Evolutionary conservation across 2,329 filamentous ascomycete genomes (phyloP), one percentile per base, ranked within the genome.

Genomic region (Rutstroemia sp.): DNA sequence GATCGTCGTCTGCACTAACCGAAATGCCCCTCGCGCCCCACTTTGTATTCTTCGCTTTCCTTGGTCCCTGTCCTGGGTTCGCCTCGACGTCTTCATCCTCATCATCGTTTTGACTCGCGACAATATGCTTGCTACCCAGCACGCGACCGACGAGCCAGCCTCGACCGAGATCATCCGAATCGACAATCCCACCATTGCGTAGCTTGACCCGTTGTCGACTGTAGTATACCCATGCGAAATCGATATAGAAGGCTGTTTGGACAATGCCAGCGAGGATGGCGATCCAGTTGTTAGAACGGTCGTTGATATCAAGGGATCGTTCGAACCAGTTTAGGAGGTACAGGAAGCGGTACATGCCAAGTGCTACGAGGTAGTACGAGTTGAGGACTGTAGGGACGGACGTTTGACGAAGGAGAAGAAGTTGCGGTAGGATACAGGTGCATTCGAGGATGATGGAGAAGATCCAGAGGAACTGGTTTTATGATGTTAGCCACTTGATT

Each of bases 151-250:
- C 81, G 27, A 97, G 77, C 85, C 91, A 96, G 61, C 91, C 89
- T 56, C 89, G 85, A 61, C 85, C 81, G 69, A 95, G 77, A 69
- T 97, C 92, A 62, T 96, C 92, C 4, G 87, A 86, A 69, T 97
- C 92, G 14, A 97, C 90, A 18, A 96, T 79, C 6, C 90, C 90
- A 46, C 92, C 92, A 63, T 83, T 86, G 60, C 92, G 82, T 16
- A 97, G 84, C 84, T 96, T 96, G 68, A 97, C 91, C 57, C 92
- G 83, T 75, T 96, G 92, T 61, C 92, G 82, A 10, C 87, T 88
- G 75, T 89, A 96, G 77, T 97, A 97, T 1, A 97, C 91, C 91
- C 92, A 96, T 38, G 90, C 91, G 70, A 97, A 97, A 73, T 97
- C 92, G 64, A 92, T 71, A 72, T 96, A 96, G 45, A 96, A 82